Percentiles rank a stretch among this genome's conserved stretches.
These are phyloP conservation scores for Udeniomyces megalosporus DNA, from an alignment of 768 basidiomycete species.

Conservation along the genomic window DNA sequence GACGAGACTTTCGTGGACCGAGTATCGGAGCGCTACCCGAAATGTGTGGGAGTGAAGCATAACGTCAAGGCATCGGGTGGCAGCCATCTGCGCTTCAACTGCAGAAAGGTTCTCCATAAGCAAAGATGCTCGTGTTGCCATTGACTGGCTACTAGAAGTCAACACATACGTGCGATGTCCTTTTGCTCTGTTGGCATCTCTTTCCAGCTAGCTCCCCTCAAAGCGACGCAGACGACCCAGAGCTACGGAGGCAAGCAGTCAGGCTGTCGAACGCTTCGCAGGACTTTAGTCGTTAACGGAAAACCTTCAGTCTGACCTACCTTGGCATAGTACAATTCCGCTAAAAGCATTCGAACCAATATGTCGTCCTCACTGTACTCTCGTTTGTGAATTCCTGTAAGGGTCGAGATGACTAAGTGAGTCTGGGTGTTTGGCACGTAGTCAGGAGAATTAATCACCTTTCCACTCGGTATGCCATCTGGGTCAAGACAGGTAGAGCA, in stretches of 20 bases:
- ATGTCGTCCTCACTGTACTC: conserved; percentile 71
- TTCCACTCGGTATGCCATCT: too few species aligned
- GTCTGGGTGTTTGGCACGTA: too few species aligned
- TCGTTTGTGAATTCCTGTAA: conserved; percentile 70
- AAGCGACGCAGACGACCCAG: conserved; percentile 83
- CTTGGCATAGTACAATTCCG: conserved; percentile 82
- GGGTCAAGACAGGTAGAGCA: too few species aligned
- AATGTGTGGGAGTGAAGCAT: conserved; percentile 48
- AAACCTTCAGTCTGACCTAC: too few species aligned
- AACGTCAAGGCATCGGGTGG: conserved; percentile 64
- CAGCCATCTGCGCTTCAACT: conserved; percentile 88
- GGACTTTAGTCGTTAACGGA: too few species aligned
- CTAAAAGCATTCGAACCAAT: conserved; percentile 68
- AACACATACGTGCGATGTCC: conserved; percentile 31
- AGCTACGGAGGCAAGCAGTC: too few species aligned
- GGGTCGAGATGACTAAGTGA: too few species aligned
- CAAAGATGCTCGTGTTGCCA: too few species aligned
- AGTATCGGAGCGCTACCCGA: conserved; percentile 71
- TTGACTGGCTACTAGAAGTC: background rate
- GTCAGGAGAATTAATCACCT: too few species aligned
- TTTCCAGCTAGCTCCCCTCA: conserved; percentile 85
- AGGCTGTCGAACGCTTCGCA: too few species aligned
- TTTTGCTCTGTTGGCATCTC: conserved; percentile 92
- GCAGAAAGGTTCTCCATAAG: conserved; percentile 36
- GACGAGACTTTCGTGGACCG: conserved; percentile 82